Conservation (phyloP, 1,284 basidiomycete genomes). For the Ganoderma resinaceum region DNA sequence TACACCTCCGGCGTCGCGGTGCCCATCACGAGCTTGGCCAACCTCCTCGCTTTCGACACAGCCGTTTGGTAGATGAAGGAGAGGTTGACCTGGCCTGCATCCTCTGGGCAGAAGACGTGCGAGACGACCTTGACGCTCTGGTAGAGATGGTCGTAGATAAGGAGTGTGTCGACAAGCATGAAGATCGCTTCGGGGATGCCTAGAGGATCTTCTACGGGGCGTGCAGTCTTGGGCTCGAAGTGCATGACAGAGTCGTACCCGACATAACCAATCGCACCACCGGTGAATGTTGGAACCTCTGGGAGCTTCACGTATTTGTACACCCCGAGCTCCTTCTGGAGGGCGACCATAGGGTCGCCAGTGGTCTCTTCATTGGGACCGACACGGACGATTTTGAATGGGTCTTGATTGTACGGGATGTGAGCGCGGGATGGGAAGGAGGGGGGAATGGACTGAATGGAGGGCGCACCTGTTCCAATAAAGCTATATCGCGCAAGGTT, state of each 20-base stretch:
- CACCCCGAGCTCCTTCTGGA: conserved; percentile 87
- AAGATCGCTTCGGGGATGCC: conserved; percentile 95
- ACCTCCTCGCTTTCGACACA: conserved; percentile 75
- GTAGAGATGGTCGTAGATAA: conserved; percentile 98
- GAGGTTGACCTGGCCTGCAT: conserved; percentile 67
- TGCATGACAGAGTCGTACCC: conserved; percentile 96
- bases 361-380: conserved; percentile 84
- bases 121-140: conserved; percentile 96
- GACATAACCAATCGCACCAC: conserved; percentile 98
- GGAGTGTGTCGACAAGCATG: conserved; percentile 94
- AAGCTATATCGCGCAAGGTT: conserved; percentile 95
- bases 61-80: conserved; percentile 86
- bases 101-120: conserved; percentile 88
- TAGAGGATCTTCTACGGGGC: conserved; percentile 76
- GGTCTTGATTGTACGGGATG: conserved; percentile 63
- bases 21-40: conserved; percentile 72
- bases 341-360: conserved; percentile 87
- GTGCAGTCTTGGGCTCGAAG: conserved; percentile 93
- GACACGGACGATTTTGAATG: conserved; percentile 90
- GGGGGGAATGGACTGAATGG: neutral
- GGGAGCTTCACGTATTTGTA: conserved; percentile 94
- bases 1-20: conserved; percentile 69
- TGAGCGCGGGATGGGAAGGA: conserved; percentile 2
- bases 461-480: conserved; percentile 85
- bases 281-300: conserved; percentile 94